Evolutionary conservation across 371 early-diverging fungal species (phyloP).

Genomic region (Mucor sp.): DNA sequence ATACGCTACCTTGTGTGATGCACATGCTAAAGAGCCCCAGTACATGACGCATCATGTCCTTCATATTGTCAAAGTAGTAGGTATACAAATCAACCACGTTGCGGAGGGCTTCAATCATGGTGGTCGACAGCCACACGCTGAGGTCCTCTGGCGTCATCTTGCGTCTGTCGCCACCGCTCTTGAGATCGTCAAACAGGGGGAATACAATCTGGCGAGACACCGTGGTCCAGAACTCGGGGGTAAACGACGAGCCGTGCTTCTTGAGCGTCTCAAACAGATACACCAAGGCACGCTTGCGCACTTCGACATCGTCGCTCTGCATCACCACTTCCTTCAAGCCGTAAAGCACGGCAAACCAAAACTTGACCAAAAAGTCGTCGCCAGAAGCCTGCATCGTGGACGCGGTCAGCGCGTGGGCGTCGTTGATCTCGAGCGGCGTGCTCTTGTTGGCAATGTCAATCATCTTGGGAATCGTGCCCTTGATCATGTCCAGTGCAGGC

Average conservation of each 20-base stretch:
- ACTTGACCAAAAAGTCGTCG: conserved; percentile 52
- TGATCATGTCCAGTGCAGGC: conserved; percentile 58
- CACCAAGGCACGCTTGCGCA: conserved; percentile 83
- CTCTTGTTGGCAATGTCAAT: conserved; percentile 44
- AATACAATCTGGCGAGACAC: conserved; percentile 84
- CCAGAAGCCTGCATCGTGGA: conserved; percentile 32
- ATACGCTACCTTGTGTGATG: conserved; percentile 70
- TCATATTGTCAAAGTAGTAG: conserved; percentile 70
- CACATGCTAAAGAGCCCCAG: conserved; percentile 80
- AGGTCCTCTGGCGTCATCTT: conserved; percentile 50
- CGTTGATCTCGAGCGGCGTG: conserved; percentile 42
- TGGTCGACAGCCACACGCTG: conserved; percentile 61
- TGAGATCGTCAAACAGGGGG: conserved; percentile 87
- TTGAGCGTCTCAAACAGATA: conserved; percentile 84
- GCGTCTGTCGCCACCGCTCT: conserved; percentile 34
- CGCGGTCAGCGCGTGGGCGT: conserved; percentile 27
- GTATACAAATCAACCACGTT: conserved; percentile 87
- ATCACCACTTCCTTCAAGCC: conserved; percentile 87
- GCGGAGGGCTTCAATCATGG: conserved; percentile 84
- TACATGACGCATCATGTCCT: conserved; percentile 71
- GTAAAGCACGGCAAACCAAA: conserved; percentile 86
- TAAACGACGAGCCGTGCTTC: conserved; percentile 66
- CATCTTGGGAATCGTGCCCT: conserved; percentile 53
- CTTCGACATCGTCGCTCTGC: conserved; percentile 88
- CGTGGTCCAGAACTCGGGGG: conserved; percentile 82